Evolutionary conservation across 345 rosid species (phyloP), one percentile per base, ranked within the genome.

Genomic region (Brassica cretica): DNA sequence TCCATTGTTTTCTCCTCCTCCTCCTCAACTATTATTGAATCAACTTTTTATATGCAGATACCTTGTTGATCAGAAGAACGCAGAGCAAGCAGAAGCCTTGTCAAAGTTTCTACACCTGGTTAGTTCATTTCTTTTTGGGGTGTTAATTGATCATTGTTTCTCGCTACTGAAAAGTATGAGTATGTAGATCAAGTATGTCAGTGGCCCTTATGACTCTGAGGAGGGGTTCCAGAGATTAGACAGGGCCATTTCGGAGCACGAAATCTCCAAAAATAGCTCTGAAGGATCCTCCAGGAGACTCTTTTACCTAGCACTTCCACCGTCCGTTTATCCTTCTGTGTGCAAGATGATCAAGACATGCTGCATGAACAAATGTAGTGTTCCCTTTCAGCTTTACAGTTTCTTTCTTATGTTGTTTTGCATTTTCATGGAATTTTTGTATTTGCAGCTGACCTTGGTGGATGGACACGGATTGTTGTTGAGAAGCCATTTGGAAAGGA

Each of bases 401-500:
- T 46, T 35, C 0, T 12, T 19, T 53, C 21, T 12, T 25, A 55
- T 64, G 71, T 77, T 72, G 1, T n/a, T 62, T 27, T 37, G 19
- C 24, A 41, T 8, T 39, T 39, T 63, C 15, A 41, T 75, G 14
- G 8, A n/a, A 29, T 61, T 27, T 27, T 27, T 46, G 2, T 73
- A 6, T 63, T 12, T 59, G 5, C 89, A 94, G 98, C 94, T 87
- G 88, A 90, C 84, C 90, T 87, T 82, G 97, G 97, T 83, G 99
- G 99, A 82, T 96, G 99, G 99, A 93, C 96, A 39, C 87, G 97
- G 82, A 97, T 96, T 83, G 91, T 96, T 81, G 99, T 96, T 35
- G 98, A 93, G 88, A 96, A 93, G 85, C 98, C 99, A 24, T 96
- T 96, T 81, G 98, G 98, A 49, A 89, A 94, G 74, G 94, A 93